Conservation (phyloP, 2,329 filamentous ascomycete genomes). For the Xenosphaeropsis pyriputrescens region DNA sequence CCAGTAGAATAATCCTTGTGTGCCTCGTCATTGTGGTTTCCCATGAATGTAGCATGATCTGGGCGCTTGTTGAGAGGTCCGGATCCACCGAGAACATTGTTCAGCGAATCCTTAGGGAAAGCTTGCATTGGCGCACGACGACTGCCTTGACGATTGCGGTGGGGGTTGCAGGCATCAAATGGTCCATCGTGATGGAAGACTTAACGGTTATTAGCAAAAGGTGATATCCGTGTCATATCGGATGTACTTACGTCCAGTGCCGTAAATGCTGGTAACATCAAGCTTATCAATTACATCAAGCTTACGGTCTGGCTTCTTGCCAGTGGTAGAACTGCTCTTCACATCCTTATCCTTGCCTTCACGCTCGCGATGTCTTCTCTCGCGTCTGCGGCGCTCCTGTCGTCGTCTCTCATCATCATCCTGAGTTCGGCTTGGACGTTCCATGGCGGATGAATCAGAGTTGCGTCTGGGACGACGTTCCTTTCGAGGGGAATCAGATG, state of each 20-base stretch:
- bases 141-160: conserved; percentile 76
- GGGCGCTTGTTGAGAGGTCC: conserved; percentile 72
- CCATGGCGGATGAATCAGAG: conserved; percentile 64
- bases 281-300: conserved; percentile 93
- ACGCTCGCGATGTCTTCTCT: conserved; percentile 23
- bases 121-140: conserved; percentile 88
- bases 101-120: conserved; percentile 82
- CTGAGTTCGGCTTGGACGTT: conserved; percentile 33
- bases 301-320: conserved; percentile 20
- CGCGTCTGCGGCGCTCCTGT: conserved; percentile 34
- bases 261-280: conserved; percentile 92
- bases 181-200: conserved; percentile 97
- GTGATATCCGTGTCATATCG: neutral
- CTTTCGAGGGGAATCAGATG: conserved; percentile 19
- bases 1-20: conserved; percentile 59
- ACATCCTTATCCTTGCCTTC: conserved; percentile 24
- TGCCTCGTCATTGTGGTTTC: conserved; percentile 64
- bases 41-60: conserved; percentile 81
- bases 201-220: conserved; percentile 20
- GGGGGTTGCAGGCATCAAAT: conserved; percentile 90
- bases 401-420: conserved; percentile 46
- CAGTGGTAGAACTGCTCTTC: conserved; percentile 2
- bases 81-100: conserved; percentile 80
- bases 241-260: conserved; percentile 61
- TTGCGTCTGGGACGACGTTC: conserved; percentile 52